A percentile compares a stretch with the other conserved stretches of the same genome.
These are phyloP conservation scores for Arthrobotrys iridis DNA, from an alignment of 2,329 filamentous ascomycete species.

Conservation along the genomic window DNA sequence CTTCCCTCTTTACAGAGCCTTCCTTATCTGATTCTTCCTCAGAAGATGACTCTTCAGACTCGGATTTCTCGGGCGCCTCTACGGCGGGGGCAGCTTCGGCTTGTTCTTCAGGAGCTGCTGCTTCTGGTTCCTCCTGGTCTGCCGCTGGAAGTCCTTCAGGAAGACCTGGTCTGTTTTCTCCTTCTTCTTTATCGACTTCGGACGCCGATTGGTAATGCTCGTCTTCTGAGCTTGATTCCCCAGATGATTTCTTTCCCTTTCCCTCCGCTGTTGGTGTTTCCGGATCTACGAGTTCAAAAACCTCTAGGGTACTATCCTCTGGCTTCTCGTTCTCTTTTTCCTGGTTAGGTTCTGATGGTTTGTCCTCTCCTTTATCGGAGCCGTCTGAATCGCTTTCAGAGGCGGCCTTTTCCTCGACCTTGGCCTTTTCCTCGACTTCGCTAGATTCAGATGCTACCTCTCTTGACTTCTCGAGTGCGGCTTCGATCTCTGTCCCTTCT, in stretches of 20 bases:
- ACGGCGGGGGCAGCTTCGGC: conserved; percentile 11
- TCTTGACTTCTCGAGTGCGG: conserved; percentile 22
- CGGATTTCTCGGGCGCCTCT: conserved; percentile 21
- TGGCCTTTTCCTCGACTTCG: conserved; percentile 32
- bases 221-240: conserved; percentile 40
- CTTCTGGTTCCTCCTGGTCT: conserved; percentile 27
- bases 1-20: conserved; percentile 3
- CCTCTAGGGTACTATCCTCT: conserved; percentile 7
- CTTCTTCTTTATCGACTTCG: conserved; percentile 32
- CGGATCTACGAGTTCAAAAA: conserved; percentile 20
- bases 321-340: conserved; percentile 1
- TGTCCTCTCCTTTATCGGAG: conserved; percentile 36
- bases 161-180: conserved; percentile 9
- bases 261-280: not conserved
- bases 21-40: conserved; percentile 45
- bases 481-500: conserved; percentile 44
- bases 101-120: conserved; percentile 21
- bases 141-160: conserved; percentile 28
- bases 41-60: conserved; percentile 37
- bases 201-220: conserved; percentile 46
- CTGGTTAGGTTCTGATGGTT: not conserved
- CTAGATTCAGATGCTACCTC: conserved; percentile 18
- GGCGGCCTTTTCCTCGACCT: conserved; percentile 19
- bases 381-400: conserved; percentile 37
- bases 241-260: conserved; percentile 29